A percentile compares a stretch with the other conserved stretches of the same genome.
phyloP scores from a whole-genome alignment of 495 filamentous ascomycete genomes.

The Poronia punctata region DNA sequence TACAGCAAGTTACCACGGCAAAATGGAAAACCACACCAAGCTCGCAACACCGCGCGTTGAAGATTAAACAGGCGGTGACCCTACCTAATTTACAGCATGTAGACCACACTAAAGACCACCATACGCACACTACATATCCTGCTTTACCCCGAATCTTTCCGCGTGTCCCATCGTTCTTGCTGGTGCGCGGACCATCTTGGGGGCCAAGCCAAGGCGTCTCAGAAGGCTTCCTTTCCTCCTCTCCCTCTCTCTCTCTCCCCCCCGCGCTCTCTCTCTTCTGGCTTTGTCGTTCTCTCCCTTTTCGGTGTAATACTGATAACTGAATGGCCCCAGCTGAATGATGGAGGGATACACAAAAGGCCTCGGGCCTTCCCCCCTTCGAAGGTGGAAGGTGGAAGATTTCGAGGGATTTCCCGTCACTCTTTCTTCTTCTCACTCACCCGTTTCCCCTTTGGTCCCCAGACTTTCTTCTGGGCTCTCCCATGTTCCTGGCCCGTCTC shows the following conservation, averaged over 20 bases:
- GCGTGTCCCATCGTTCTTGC: too few species aligned
- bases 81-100: too few species aligned
- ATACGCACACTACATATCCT: too few species aligned
- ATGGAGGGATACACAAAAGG: slow-evolving; percentile 28
- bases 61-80: too few species aligned
- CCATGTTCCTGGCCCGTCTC: neutral
- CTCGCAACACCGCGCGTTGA: too few species aligned
- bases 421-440: slow-evolving; percentile 14
- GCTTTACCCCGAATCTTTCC: too few species aligned
- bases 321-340: slow-evolving; percentile 8
- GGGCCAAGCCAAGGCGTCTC: slow-evolving; percentile 7
- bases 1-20: too few species aligned
- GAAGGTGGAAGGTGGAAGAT: too few species aligned
- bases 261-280: neutral
- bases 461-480: slow-evolving; percentile 9
- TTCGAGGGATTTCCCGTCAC: slow-evolving; percentile 8
- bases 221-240: slow-evolving; percentile 3
- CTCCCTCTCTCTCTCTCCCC: slow-evolving; percentile 7
- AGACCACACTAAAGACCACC: too few species aligned
- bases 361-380: slow-evolving; percentile 15
- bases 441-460: slow-evolving; percentile 8
- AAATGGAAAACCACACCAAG: too few species aligned
- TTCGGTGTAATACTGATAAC: slow-evolving; percentile 23
- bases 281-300: slow-evolving; percentile 2
- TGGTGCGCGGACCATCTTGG: slow-evolving; percentile 10